Base-by-base conservation (phyloP, 1,139 yeast genomes). In the Diutina sp. region DNA sequence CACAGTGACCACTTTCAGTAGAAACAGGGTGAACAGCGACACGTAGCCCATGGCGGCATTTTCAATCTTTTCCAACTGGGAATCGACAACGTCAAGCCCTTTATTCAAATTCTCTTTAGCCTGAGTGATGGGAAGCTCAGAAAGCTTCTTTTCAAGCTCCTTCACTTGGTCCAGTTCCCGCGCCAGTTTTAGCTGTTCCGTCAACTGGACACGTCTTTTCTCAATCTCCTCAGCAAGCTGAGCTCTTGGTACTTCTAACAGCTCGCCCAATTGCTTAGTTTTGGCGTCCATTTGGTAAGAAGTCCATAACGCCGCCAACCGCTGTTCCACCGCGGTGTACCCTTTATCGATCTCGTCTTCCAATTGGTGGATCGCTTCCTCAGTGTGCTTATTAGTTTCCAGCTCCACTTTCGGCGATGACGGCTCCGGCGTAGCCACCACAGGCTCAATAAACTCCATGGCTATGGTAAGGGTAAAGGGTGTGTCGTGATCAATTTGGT, bases 1-100 rank as follows among this genome's bases (percentile, higher is more conserved):
- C 2, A 82, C 73, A 1, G 75, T 63, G 6, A 83, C 79, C 5
- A 84, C 77, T 4, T 73, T 80, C 51, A 82, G 75, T 56, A 86
- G 72, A 61, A 85, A 79, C 5, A 82, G 74, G 3, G 90, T 80
- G 58, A 87, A 72, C 64, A 77, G 81, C 51, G 73, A 68, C 14
- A 84, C 80, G 60, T 82, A 83, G 41, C 75, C 74, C 0, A 85
- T 81, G 0, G 93, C 90, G 54, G 74, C 74, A 58, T 77, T 78
- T 64, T 85, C 95, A 9, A 87, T 80, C 57, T 74, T 73, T 62
- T 85, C 95, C 56, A 88, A 72, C 60, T 82, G 87, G 30, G 79
- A 73, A 66, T 87, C 95, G 57, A 87, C 73, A 6, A 77, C 74
- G 63, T 87, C 91, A 58, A 87, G 73, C 55, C 85, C 84, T 56